A percentile compares a stretch with the other conserved stretches of the same genome.
Conservation (phyloP, 768 basidiomycete genomes). For the Pisolithus orientalis region DNA sequence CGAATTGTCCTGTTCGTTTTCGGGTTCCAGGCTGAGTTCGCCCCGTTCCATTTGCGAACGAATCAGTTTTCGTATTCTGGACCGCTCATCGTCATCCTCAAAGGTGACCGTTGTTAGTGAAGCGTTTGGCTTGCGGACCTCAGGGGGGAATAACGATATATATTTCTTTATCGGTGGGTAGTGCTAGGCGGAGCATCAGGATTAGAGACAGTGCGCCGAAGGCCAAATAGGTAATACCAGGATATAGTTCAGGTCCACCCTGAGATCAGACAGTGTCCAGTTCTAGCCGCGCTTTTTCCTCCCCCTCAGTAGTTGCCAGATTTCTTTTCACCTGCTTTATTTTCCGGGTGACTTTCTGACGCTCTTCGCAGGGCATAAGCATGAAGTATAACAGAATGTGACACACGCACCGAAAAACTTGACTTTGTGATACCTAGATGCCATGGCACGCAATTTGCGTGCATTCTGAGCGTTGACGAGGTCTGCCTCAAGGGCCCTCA, state of each 20-base stretch:
- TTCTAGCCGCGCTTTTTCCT: conserved; percentile 38
- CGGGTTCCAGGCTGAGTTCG: conserved; percentile 55
- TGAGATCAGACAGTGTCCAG: conserved; percentile 47
- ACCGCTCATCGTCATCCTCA: conserved; percentile 42
- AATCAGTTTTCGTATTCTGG: conserved; percentile 56
- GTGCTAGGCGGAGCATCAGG: conserved; percentile 40
- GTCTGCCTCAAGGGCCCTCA: conserved; percentile 71
- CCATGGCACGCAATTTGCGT: conserved; percentile 66
- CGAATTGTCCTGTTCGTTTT: conserved; percentile 29
- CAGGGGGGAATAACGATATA: conserved; percentile 82
- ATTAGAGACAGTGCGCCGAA: neutral
- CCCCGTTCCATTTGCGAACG: conserved; percentile 54
- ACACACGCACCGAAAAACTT: conserved; percentile 84
- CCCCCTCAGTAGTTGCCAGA: conserved; percentile 31
- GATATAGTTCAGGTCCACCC: conserved; percentile 91
- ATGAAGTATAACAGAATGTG: neutral
- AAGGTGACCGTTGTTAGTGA: conserved; percentile 1
- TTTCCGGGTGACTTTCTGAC: conserved; percentile 79
- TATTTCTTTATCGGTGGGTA: conserved; percentile 86
- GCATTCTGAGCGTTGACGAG: conserved; percentile 56
- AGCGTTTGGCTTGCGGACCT: conserved; percentile 28
- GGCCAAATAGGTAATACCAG: conserved; percentile 41
- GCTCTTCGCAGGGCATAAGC: conserved; percentile 43
- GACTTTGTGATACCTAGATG: conserved; percentile 78
- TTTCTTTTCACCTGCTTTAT: conserved; percentile 62